phyloP scores from a whole-genome alignment of 2,329 filamentous ascomycete genomes.

The Ascochyta fabae region DNA sequence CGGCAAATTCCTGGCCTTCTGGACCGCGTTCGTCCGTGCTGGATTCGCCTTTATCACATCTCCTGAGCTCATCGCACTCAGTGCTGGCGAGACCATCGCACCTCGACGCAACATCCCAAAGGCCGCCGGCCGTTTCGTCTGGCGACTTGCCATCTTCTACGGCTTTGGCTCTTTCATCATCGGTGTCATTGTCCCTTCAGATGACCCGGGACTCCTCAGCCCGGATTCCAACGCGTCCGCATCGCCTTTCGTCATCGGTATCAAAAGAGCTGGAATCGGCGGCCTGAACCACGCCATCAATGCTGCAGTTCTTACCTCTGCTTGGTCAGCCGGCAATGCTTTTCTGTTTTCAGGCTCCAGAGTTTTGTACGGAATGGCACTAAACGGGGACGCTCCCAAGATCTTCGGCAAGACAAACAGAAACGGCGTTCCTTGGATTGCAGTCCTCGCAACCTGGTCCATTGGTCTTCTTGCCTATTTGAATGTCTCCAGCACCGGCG shows the following conservation, averaged over 20 bases:
- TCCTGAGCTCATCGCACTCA: conserved; percentile 43
- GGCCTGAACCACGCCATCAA: conserved; percentile 77
- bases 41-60: conserved; percentile 50
- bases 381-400: conserved; percentile 59
- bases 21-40: conserved; percentile 61
- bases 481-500: conserved; percentile 55
- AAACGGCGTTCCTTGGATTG: conserved; percentile 51
- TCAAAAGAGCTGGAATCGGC: conserved; percentile 69
- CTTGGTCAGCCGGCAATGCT: conserved; percentile 74
- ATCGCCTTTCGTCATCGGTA: conserved; percentile 67
- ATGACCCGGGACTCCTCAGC: conserved; percentile 56
- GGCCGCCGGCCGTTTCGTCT: conserved; percentile 60
- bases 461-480: conserved; percentile 58
- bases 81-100: conserved; percentile 44
- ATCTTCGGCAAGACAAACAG: conserved; percentile 57
- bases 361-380: conserved; percentile 57
- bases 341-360: conserved; percentile 64
- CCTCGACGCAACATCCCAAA: conserved; percentile 57
- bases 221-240: conserved; percentile 42
- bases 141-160: conserved; percentile 64
- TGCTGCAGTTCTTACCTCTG: conserved; percentile 74
- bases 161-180: conserved; percentile 60
- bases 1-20: conserved; percentile 69
- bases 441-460: conserved; percentile 48
- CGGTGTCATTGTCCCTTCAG: conserved; percentile 65